Evolutionary conservation across 108 stramenopile species (phyloP), one percentile per base, ranked within the genome.

Genomic region (Cyclotella distinguenda): DNA sequence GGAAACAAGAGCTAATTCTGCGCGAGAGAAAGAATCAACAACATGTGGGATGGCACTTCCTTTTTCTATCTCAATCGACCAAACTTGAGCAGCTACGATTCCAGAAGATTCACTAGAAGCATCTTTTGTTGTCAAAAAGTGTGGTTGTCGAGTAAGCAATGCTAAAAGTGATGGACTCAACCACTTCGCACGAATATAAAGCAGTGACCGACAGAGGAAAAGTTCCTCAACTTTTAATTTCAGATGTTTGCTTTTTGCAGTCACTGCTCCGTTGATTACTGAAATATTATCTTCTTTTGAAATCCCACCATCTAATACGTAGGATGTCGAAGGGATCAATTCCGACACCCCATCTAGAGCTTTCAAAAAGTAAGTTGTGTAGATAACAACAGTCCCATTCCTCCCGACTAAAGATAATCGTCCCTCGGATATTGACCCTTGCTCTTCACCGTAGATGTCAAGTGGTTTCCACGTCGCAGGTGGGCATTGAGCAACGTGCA

Each of bases 391-490:
- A 64, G 62, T 64, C 33, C 74, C 74, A 64, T 76, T 57, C 33
- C 60, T 33, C 38, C 45, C 47, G 22, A 75, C 59, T 11, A 58
- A 19, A 36, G 66, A 27, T 36, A 75, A 49, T 33, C 74, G 59
- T 11, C 74, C 74, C 15, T 55, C 56, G 31, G 74, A 63, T 48
- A 40, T 21, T 27, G 74, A 75, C 10, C 74, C 74, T 21, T 55
- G 70, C 23, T 77, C 75, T 44, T 78, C 66, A 26, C 77, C 66
- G 22, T 78, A 73, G 60, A 56, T 55, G 52, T 73, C 58, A 60
- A 51, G 71, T 39, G 66, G 59, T 66, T 68, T 67, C 77, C 71
- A 78, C 27, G 30, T 43, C 11, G 66, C 46, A 18, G 74, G 74
- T 21, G 74, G 47, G 18, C 62, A 64, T 42, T 68, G 67, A 27